These are phyloP conservation scores for Lentinula edodes DNA, from an alignment of 768 basidiomycete species.

Conservation along the genomic window DNA sequence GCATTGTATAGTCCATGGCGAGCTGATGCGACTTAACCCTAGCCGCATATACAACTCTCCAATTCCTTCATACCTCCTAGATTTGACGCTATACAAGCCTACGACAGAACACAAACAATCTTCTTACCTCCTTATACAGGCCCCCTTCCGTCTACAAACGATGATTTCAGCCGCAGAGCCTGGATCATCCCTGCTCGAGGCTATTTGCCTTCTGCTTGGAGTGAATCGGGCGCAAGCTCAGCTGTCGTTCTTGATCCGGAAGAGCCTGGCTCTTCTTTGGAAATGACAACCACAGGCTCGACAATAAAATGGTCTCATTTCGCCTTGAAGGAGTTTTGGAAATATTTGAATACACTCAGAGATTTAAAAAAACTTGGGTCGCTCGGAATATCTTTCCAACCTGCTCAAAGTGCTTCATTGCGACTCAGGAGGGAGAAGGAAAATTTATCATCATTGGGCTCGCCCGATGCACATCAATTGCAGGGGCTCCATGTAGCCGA, in stretches of 20 bases:
- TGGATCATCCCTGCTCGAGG: conserved; percentile 1
- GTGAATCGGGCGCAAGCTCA: neutral
- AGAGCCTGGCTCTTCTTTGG: neutral
- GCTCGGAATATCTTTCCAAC: neutral
- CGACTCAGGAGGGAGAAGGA: neutral
- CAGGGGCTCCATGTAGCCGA: neutral
- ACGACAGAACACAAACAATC: neutral
- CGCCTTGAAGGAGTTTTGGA: neutral
- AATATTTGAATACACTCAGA: neutral
- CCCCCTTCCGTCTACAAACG: neutral
- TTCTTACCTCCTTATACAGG: neutral
- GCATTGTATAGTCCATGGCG: no score
- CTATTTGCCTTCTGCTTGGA: neutral
- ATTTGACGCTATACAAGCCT: neutral
- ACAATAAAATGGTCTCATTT: neutral
- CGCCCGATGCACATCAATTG: neutral
- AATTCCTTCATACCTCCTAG: neutral
- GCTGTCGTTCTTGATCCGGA: neutral
- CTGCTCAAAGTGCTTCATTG: neutral
- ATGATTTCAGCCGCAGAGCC: neutral
- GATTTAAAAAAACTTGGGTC: neutral
- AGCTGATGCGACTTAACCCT: neutral
- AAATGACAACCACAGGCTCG: neutral
- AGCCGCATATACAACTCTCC: neutral
- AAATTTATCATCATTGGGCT: neutral